phyloP scores from a whole-genome alignment of 192 early-diverging fungal species.

The Backusella sp. region DNA sequence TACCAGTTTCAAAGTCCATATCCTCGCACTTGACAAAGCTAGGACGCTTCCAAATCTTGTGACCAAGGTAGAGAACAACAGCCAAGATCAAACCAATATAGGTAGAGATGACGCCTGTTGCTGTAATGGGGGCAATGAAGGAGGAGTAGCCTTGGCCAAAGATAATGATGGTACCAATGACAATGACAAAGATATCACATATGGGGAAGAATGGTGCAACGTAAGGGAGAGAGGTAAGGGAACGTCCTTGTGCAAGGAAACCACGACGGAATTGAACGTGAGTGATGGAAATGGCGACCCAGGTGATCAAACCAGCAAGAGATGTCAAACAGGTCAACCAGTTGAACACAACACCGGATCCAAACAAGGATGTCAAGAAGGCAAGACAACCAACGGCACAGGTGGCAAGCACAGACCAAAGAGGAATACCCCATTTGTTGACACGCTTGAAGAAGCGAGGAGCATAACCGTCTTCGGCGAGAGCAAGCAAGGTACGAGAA shows the following conservation, averaged over 20 bases:
- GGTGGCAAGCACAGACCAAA: slow-evolving; percentile 57
- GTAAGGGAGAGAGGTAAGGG: slow-evolving; percentile 67
- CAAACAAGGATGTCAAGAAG: slow-evolving; percentile 57
- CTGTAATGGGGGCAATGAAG: slow-evolving; percentile 52
- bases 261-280: slow-evolving; percentile 83
- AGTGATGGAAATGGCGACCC: slow-evolving; percentile 76
- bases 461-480: slow-evolving; percentile 75
- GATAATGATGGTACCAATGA: slow-evolving; percentile 58
- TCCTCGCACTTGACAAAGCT: slow-evolving; percentile 53
- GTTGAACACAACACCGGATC: slow-evolving; percentile 65
- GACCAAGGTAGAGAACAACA: slow-evolving; percentile 50
- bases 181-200: slow-evolving; percentile 65
- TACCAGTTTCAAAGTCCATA: slow-evolving; percentile 58
- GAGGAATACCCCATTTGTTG: slow-evolving; percentile 67
- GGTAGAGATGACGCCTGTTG: slow-evolving; percentile 52
- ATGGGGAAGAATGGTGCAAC: slow-evolving; percentile 71
- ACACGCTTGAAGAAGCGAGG: slow-evolving; percentile 60
- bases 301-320: slow-evolving; percentile 77
- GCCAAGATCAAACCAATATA: slow-evolving; percentile 64
- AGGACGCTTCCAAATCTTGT: slow-evolving; percentile 49
- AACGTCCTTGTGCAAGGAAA: slow-evolving; percentile 62
- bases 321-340: slow-evolving; percentile 65
- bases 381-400: slow-evolving; percentile 59
- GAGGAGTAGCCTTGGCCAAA: slow-evolving; percentile 58
- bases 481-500: slow-evolving; percentile 69